Evolutionary conservation across 176 grass and related monocot genomes (phyloP).

Genomic region (Phyllostachys edulis): DNA sequence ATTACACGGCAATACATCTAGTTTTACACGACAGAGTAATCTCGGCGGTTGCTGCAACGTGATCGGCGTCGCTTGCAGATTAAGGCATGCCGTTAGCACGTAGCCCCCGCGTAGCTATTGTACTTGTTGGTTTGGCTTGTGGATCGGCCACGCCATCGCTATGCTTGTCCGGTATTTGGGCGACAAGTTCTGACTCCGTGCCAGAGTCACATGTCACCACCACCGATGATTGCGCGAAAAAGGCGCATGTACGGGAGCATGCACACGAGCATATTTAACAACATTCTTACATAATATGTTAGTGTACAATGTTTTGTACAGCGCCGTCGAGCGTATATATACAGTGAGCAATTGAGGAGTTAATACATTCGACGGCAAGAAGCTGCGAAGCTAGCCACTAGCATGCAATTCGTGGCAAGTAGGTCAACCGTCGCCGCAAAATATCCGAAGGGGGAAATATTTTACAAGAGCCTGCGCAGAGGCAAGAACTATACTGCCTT

Average conservation of each 20-base stretch:
- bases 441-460: background rate
- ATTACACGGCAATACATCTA: too few relatives aligned
- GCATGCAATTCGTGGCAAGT: background rate
- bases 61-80: conserved; percentile 24
- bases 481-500: background rate
- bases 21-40: background rate
- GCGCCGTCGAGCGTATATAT: background rate
- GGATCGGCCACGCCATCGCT: background rate
- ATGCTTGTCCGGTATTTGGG: background rate
- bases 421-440: conserved; percentile 1
- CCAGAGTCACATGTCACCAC: too few relatives aligned
- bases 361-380: background rate
- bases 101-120: background rate
- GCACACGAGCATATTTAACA: background rate
- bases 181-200: too few relatives aligned
- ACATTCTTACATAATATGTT: background rate
- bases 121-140: background rate
- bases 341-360: background rate
- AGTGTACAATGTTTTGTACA: background rate
- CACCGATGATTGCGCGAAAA: too few relatives aligned
- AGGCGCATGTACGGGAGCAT: background rate
- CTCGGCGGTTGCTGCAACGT: conserved; percentile 36
- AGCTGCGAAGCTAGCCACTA: background rate
- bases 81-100: conserved; percentile 22
- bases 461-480: conserved; percentile 22